Conservation (phyloP, 169 alveolate genomes). For the Eimeria tenella region DNA sequence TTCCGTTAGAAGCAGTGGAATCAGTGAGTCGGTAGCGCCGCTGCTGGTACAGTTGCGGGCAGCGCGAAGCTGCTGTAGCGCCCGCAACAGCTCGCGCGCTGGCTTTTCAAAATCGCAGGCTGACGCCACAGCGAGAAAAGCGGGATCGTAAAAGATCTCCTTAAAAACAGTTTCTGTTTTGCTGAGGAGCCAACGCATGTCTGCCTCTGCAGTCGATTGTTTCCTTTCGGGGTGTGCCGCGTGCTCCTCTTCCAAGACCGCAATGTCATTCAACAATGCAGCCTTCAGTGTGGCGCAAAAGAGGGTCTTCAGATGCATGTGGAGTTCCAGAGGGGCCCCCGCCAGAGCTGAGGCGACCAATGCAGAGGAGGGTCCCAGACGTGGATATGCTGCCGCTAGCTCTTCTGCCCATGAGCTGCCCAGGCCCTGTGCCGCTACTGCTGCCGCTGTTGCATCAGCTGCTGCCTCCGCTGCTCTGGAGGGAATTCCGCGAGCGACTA, state of each 20-base stretch:
- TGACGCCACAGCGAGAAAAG: slow-evolving; percentile 57
- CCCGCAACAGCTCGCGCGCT: slow-evolving; percentile 53
- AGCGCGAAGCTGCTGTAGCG: neutral
- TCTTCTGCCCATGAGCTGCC: slow-evolving; percentile 63
- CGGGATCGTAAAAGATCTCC: slow-evolving; percentile 26
- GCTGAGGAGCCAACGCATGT: neutral
- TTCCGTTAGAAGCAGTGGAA: slow-evolving; percentile 28
- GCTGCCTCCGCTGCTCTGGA: slow-evolving; percentile 41
- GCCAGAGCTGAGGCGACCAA: slow-evolving; percentile 8
- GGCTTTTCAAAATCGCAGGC: slow-evolving; percentile 60
- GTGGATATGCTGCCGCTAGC: slow-evolving; percentile 17
- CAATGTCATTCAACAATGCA: slow-evolving; percentile 21
- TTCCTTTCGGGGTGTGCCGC: neutral
- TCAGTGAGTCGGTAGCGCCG: neutral
- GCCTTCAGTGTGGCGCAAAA: slow-evolving; percentile 39
- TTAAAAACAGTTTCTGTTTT: slow-evolving; percentile 11
- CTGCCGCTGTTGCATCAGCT: slow-evolving; percentile 68
- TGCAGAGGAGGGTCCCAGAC: slow-evolving; percentile 33
- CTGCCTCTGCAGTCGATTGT: slow-evolving; percentile 43
- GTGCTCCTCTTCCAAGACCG: slow-evolving; percentile 27
- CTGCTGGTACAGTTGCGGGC: neutral
- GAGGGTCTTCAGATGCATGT: slow-evolving; percentile 37
- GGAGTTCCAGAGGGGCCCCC: slow-evolving; percentile 55
- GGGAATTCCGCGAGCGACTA: neutral
- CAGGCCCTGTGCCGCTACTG: neutral